phyloP scores from a whole-genome alignment of 139 green algal genomes.

The Chlamydomonas sp. region DNA sequence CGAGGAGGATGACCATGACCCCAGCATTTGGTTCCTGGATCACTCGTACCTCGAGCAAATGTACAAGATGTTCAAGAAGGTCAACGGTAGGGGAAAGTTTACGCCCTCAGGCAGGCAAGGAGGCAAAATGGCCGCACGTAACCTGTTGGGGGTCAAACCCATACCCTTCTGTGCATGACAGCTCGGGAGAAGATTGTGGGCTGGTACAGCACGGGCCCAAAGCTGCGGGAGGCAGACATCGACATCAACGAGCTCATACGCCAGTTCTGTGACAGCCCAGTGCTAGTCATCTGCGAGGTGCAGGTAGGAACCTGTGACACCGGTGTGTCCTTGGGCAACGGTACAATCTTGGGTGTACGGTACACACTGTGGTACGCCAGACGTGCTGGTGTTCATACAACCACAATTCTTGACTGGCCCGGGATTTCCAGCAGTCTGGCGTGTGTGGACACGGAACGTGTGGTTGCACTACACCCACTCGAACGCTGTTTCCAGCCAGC shows the following conservation, averaged over 20 bases:
- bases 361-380: no score
- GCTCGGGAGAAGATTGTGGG: constrained; percentile 94
- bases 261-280: constrained; percentile 80
- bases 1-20: constrained; percentile 97
- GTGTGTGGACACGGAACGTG: no score
- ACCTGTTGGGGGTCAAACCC: neutral
- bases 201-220: constrained; percentile 98
- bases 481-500: no score
- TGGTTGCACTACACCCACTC: no score
- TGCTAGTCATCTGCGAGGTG: constrained; percentile 98
- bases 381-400: no score
- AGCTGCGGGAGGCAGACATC: constrained; percentile 92
- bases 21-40: constrained; percentile 99
- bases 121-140: neutral
- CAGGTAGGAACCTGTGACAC: constrained; percentile 54
- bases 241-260: constrained; percentile 91
- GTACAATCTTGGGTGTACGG: no score
- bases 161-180: constrained; percentile 43
- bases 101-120: neutral
- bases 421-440: no score
- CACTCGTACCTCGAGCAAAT: constrained; percentile 98
- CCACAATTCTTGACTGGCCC: no score
- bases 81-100: constrained; percentile 84
- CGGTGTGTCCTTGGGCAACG: no score
- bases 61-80: constrained; percentile 99